Conservation (phyloP, 2,329 filamentous ascomycete genomes). For the Neofusicoccum sp. region DNA sequence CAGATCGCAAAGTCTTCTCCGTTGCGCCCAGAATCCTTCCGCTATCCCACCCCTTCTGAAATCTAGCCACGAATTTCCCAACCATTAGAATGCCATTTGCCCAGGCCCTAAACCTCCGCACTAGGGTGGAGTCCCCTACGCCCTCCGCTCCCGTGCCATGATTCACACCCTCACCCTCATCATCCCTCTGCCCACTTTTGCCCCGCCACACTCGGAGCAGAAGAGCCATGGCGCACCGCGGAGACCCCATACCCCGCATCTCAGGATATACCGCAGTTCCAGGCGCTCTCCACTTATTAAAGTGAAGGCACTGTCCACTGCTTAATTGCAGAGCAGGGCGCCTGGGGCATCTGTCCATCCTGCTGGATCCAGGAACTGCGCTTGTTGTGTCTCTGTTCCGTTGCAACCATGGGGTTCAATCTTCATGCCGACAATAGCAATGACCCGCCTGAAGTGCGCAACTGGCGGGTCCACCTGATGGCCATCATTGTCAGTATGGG, state of each 20-base stretch:
- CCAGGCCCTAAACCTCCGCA: background rate
- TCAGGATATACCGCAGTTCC: background rate
- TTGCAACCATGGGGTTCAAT: conserved; percentile 27
- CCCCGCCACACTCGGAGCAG: background rate
- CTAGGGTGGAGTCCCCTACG: background rate
- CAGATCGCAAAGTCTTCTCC: background rate
- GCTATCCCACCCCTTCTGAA: background rate
- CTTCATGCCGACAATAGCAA: conserved; percentile 37
- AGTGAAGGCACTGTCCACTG: conserved; percentile 15
- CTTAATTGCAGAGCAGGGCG: background rate
- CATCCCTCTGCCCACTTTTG: background rate
- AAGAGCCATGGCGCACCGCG: background rate
- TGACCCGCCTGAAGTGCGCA: conserved; percentile 40
- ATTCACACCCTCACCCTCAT: background rate
- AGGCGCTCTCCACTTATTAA: conserved; percentile 7
- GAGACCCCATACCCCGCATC: conserved; percentile 12
- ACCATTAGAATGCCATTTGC: background rate
- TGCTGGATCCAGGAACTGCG: background rate
- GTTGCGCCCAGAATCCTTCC: background rate
- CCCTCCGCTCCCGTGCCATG: background rate
- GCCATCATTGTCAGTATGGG: conserved; percentile 41
- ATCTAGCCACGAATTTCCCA: background rate
- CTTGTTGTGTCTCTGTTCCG: background rate
- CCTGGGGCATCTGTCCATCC: no score
- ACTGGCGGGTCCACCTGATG: conserved; percentile 39